These are phyloP conservation scores for Phytophthora boehmeriae DNA, from an alignment of 352 stramenopile genomes.

Conservation along the genomic window DNA sequence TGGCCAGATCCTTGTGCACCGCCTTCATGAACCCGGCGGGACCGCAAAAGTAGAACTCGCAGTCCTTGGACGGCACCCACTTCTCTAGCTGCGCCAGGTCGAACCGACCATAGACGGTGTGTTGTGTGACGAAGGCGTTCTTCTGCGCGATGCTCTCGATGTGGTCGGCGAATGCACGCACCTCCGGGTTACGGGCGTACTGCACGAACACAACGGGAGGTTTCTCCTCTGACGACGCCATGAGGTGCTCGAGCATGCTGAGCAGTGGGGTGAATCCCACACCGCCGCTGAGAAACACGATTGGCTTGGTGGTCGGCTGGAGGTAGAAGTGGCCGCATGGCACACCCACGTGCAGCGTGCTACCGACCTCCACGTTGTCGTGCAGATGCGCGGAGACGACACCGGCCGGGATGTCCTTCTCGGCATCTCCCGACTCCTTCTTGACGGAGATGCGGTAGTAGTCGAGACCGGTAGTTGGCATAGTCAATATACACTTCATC, in stretches of 20 bases:
- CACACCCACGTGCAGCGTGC: constrained; percentile 51
- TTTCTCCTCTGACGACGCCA: constrained; percentile 27
- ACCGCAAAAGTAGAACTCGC: constrained; percentile 67
- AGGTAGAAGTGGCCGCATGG: constrained; percentile 65
- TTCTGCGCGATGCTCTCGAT: constrained; percentile 36
- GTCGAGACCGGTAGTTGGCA: constrained; percentile 31
- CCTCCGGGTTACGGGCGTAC: constrained; percentile 43
- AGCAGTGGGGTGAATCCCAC: constrained; percentile 66
- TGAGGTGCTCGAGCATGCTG: constrained; percentile 51
- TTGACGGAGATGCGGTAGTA: constrained; percentile 72
- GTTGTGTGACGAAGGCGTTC: constrained; percentile 40
- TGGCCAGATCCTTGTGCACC: constrained; percentile 41
- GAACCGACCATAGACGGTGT: constrained; percentile 40
- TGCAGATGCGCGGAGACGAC: constrained; percentile 66
- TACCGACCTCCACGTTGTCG: constrained; percentile 53
- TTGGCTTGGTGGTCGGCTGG: constrained; percentile 40
- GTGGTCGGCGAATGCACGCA: constrained; percentile 38
- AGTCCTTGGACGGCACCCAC: constrained; percentile 38
- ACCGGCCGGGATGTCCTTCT: constrained; percentile 37
- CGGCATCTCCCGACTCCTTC: constrained; percentile 42
- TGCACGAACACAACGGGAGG: constrained; percentile 52
- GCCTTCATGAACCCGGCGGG: constrained; percentile 59
- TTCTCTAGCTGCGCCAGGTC: constrained; percentile 38
- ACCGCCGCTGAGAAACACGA: constrained; percentile 64
- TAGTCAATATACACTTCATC: too few relatives aligned